phyloP scores from a whole-genome alignment of 176 grass and related monocot genomes.

The Oryza meyeriana region DNA sequence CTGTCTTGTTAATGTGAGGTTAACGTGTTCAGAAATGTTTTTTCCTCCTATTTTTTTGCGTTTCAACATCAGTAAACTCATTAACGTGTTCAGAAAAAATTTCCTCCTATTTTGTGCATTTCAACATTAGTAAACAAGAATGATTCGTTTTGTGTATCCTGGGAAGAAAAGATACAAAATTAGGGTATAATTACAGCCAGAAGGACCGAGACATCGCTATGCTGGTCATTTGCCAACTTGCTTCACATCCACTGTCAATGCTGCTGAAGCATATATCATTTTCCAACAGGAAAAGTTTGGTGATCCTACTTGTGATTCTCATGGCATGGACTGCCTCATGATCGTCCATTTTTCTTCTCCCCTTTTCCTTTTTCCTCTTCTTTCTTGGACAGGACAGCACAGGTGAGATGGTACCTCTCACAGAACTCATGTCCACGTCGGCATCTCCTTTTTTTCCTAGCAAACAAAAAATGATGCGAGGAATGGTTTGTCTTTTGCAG shows the following conservation, averaged over 20 bases:
- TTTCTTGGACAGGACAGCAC: not conserved
- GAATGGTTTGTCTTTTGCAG: not conserved
- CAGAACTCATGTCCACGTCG: not conserved
- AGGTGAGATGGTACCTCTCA: constrained; percentile 24
- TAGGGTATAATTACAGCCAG: not conserved
- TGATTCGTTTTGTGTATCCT: not conserved
- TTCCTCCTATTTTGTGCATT: not conserved
- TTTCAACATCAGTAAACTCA: no score
- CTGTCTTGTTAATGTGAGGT: no score
- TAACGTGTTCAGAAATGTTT: no score
- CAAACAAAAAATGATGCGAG: not conserved
- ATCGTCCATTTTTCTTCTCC: constrained; percentile 22
- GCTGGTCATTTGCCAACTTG: constrained; percentile 23
- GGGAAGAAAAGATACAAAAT: not conserved
- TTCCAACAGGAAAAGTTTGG: constrained; percentile 38
- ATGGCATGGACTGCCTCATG: constrained; percentile 21
- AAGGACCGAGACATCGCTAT: not conserved
- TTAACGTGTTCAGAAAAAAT: not conserved
- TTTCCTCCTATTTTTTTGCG: no score
- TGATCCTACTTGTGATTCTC: constrained; percentile 31
- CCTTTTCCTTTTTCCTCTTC: no score
- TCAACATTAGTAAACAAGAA: not conserved
- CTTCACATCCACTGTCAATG: not conserved
- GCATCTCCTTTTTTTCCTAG: not conserved
- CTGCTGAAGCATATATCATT: constrained; percentile 19